phyloP scores from a whole-genome alignment of 2,329 filamentous ascomycete species.

The Botryotinia convoluta region DNA sequence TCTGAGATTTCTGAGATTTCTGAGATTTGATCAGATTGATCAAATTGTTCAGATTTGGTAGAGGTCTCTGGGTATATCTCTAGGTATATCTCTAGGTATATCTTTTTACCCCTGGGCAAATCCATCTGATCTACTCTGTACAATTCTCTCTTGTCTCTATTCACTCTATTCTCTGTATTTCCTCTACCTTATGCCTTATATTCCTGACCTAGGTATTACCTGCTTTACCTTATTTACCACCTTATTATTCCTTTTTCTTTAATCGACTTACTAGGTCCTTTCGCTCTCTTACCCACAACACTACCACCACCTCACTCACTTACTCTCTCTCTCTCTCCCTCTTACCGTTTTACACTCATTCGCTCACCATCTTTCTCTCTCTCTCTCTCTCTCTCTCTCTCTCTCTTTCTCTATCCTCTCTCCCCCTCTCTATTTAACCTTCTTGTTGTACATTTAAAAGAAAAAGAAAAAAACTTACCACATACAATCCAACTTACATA shows the following conservation, averaged over 20 bases:
- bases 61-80: neutral
- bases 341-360: neutral
- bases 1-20: no score
- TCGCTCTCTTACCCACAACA: neutral
- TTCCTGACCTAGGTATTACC: neutral
- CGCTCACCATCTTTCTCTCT: neutral
- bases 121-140: neutral
- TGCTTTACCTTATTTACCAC: neutral
- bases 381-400: neutral
- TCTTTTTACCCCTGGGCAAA: neutral
- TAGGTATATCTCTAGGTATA: neutral
- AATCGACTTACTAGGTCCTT: neutral
- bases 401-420: neutral
- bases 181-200: neutral
- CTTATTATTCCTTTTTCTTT: neutral
- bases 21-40: no score
- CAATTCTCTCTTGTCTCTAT: neutral
- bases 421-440: neutral
- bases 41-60: neutral
- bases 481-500: slow-evolving; percentile 19
- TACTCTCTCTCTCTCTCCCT: neutral
- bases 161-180: neutral
- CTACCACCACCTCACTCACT: neutral
- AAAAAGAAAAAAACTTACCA: neutral
- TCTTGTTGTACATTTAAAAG: neutral